Conservation (phyloP, 2,329 filamentous ascomycete species). For the Paraconiothyrium sp. region DNA sequence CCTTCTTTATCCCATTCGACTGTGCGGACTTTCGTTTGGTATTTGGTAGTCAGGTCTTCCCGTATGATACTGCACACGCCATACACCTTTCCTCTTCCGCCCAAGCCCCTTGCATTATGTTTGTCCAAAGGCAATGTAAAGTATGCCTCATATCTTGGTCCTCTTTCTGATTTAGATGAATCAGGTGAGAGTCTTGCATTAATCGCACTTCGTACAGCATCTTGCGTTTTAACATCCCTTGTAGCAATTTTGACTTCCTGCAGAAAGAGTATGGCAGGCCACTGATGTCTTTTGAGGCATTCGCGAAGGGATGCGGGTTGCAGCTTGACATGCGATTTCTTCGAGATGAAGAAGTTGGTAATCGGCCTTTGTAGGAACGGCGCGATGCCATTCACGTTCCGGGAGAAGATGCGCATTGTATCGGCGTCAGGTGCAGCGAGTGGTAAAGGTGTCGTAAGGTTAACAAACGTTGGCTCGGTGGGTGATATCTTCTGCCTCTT, state of each 20-base stretch:
- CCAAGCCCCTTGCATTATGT: slow-evolving; percentile 60
- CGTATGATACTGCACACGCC: slow-evolving; percentile 62
- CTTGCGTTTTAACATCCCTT: slow-evolving; percentile 51
- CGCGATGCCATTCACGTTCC: slow-evolving; percentile 60
- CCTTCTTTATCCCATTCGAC: slow-evolving; percentile 64
- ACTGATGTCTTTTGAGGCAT: slow-evolving; percentile 57
- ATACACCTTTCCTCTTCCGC: slow-evolving; percentile 58
- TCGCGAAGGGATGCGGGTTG: slow-evolving; percentile 47
- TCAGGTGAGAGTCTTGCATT: slow-evolving; percentile 24
- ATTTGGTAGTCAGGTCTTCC: slow-evolving; percentile 49
- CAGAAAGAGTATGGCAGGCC: slow-evolving; percentile 57
- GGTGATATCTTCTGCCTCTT: slow-evolving; percentile 32
- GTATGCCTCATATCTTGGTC: slow-evolving; percentile 54
- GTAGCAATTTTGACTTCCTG: slow-evolving; percentile 62
- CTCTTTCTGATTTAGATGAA: slow-evolving; percentile 4
- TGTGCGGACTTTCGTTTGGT: slow-evolving; percentile 34
- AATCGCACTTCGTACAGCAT: slow-evolving; percentile 52
- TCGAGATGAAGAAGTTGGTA: slow-evolving; percentile 49
- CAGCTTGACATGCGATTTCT: slow-evolving; percentile 17
- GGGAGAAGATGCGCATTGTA: slow-evolving; percentile 54
- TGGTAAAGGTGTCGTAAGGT: background rate
- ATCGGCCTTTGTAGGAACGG: slow-evolving; percentile 55
- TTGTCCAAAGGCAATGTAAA: slow-evolving; percentile 61
- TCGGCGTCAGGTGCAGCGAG: slow-evolving; percentile 18
- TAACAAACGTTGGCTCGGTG: background rate